A percentile compares a stretch with the other conserved stretches of the same genome.
These are phyloP conservation scores for Cajanus cajan DNA, from an alignment of 306 rosid genomes.

Conservation along the genomic window DNA sequence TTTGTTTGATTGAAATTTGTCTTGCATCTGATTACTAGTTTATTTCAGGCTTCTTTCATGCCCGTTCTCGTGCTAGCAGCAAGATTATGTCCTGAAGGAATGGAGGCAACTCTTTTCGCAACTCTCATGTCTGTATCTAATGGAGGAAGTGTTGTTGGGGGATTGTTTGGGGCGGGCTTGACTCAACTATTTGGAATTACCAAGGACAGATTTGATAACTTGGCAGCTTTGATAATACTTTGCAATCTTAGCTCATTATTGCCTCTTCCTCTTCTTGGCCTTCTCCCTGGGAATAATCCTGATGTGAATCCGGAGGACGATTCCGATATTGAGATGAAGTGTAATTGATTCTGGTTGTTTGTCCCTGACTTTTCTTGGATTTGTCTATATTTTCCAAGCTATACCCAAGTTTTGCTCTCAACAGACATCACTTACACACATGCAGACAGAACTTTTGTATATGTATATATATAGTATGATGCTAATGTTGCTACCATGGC, in stretches of 20 bases:
- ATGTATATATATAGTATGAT: constrained; percentile 38
- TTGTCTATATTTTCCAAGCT: constrained; percentile 9
- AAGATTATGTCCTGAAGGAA: constrained; percentile 93
- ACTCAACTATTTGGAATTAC: constrained; percentile 85
- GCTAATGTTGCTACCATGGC: constrained; percentile 5
- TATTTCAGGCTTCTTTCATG: constrained; percentile 92
- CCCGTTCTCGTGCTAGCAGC: constrained; percentile 98
- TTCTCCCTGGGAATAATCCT: constrained; percentile 65
- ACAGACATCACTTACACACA: background rate
- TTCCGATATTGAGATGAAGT: constrained; percentile 72
- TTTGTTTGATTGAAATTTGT: constrained; percentile 20
- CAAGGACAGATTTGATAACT: constrained; percentile 81
- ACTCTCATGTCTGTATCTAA: constrained; percentile 95
- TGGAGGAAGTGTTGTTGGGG: constrained; percentile 94
- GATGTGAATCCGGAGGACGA: constrained; percentile 47
- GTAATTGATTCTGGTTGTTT: constrained; percentile 48
- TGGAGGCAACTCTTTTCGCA: constrained; percentile 99
- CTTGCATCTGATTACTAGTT: constrained; percentile 29
- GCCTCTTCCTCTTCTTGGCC: constrained; percentile 93
- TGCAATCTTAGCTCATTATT: constrained; percentile 90
- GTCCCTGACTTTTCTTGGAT: background rate
- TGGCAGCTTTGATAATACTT: constrained; percentile 69
- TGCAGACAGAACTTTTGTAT: background rate
- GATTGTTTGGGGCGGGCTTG: constrained; percentile 89
- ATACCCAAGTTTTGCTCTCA: constrained; percentile 14